Base-by-base conservation (phyloP, 2,329 filamentous ascomycete genomes). In the Endoconidiophora polonica region DNA sequence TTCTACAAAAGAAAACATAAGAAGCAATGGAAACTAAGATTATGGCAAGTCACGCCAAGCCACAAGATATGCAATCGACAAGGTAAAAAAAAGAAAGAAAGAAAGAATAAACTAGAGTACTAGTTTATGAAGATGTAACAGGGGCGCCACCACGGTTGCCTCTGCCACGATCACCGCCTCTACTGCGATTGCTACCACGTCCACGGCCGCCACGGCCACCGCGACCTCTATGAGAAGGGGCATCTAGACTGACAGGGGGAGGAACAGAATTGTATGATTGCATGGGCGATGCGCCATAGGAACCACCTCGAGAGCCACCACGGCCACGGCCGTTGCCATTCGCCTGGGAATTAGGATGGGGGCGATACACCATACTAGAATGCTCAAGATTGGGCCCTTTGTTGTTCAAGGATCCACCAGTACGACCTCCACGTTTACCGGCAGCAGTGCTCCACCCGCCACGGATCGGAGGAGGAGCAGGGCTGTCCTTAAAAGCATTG, bases 401-500 rank as follows among this genome's bases (percentile, higher is more conserved):
- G 2, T 56, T 55, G 5, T 59, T 54, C 37, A 45, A 39, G 48
- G 52, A 47, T 54, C 60, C 60, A 23, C 52, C 46, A 20, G 44
- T 41, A 10, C 40, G 38, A 10, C 52, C 48, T 12, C 45, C 39
- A 3, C 45, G 22, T 20, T 54, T 44, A n/a, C 47, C 41, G 49
- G 39, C 48, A 23, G 41, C 52, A 45, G 22, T 51, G 12, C 76
- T 73, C 69, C 73, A 82, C 22, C 68, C 67, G 1, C 74, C 74
- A 24, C 70, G 67, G 24, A 81, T 66, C 12, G 76, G 69, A 7
- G 68, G 63, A 12, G 77, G 77, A 1, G 72, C 64, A 1, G 70
- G 57, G 14, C 77, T 72, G 55, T 81, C 75, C 54, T 66, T 70
- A 57, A 73, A 74, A 62, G 90, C 83, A 52, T 72, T 68, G 26